Evolutionary conservation across 2,329 filamentous ascomycete genomes (phyloP), one percentile per base, ranked within the genome.

Genomic region (Alternaria solani): DNA sequence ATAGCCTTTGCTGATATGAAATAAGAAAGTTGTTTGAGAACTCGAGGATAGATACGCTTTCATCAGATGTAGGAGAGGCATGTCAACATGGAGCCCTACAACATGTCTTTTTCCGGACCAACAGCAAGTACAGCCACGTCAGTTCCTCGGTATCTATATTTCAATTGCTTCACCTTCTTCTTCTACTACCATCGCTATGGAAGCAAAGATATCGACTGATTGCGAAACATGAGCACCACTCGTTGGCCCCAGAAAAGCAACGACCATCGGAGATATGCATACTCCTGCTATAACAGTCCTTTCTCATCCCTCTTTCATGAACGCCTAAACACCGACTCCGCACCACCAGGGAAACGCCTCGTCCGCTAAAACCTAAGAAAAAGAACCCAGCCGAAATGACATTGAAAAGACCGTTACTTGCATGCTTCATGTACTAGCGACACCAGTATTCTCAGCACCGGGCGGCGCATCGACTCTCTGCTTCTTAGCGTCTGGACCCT

Each of bases 401-500:
- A 2, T 18, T 7, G 8, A 16, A 16, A 16, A 25, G 6, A 7
- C 20, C 9, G 12, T 16, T 20, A 6, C 12, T 16, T 8, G 39
- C 11, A 7, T 26, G n/a, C 23, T n/a, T 47, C 14, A 61, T 8
- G 62, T 47, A 47, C 51, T 39, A 25, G 48, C 34, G 14, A 53
- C 58, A 7, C 48, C 63, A 4, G 46, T 51, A 52, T 75, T 75
- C 51, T 77, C 72, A 14, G 46, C 55, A 4, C 67, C 73, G 0
- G 61, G 42, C 12, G 57, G 54, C 16, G 55, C 59, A 20, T 79
- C 79, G 12, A 80, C 61, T 60, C 74, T 80, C 36, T 72, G 66
- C 63, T 79, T 82, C 73, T 83, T 83, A 4, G 72, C 59, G 49
- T 82, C 80, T 1, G 70, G 70, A 2, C 75, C 79, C 20, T 72